Evolutionary conservation across 805 yeast species (phyloP).

Genomic region (Metschnikowia hibisci): DNA sequence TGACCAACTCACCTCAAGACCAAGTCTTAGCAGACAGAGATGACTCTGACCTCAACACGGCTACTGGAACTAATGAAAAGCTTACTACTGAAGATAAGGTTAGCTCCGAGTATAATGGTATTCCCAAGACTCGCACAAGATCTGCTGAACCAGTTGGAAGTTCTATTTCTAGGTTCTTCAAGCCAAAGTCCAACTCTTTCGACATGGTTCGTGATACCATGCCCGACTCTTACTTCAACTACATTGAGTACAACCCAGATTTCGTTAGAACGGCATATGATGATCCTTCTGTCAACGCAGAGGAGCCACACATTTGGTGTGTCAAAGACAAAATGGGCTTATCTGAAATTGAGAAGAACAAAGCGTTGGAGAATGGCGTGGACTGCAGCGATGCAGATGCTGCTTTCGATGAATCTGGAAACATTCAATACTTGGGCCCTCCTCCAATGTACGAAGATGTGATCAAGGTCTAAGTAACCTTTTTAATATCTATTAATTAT

Average conservation of each 20-base stretch:
- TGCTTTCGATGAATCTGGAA: constrained; percentile 53
- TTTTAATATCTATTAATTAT: neutral
- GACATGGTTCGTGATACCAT: constrained; percentile 40
- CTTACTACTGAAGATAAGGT: constrained; percentile 1
- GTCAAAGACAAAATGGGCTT: constrained; percentile 67
- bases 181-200: constrained; percentile 47
- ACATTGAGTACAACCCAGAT: constrained; percentile 39
- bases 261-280: constrained; percentile 44
- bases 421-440: constrained; percentile 50
- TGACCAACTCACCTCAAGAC: constrained; percentile 16
- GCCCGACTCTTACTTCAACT: constrained; percentile 41
- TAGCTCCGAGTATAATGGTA: constrained; percentile 1
- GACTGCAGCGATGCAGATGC: constrained; percentile 58
- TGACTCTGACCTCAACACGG: constrained; percentile 14
- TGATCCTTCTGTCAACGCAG: constrained; percentile 55
- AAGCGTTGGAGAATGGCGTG: constrained; percentile 52
- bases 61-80: constrained; percentile 11
- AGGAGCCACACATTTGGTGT: constrained; percentile 66
- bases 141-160: constrained; percentile 6
- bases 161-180: constrained; percentile 27
- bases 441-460: constrained; percentile 68
- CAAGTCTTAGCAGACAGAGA: constrained; percentile 16
- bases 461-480: constrained; percentile 27
- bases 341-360: constrained; percentile 52
- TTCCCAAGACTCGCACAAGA: constrained; percentile 5